phyloP scores from a whole-genome alignment of 2,329 filamentous ascomycete species.

The Penicillium sp. region DNA sequence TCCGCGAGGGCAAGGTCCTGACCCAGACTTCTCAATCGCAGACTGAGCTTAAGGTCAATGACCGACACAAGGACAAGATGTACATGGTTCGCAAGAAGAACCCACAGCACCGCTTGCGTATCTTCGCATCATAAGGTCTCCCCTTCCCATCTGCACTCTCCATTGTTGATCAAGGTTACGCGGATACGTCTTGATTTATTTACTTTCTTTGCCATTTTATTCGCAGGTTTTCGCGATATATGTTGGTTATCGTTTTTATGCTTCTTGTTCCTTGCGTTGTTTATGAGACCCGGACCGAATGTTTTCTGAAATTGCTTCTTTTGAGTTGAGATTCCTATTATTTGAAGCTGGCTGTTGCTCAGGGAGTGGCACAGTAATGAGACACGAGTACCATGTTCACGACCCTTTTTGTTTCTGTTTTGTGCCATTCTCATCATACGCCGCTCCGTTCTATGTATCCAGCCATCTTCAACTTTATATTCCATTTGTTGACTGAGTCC shows the following conservation, averaged over 20 bases:
- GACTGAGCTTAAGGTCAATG: constrained; percentile 45
- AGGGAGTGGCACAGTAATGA: constrained; percentile 19
- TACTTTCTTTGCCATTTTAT: constrained; percentile 7
- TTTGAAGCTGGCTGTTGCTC: constrained; percentile 11
- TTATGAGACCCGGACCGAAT: constrained; percentile 6
- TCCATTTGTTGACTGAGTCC: neutral
- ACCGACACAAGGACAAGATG: constrained; percentile 46
- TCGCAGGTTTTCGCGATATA: neutral
- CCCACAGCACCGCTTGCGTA: constrained; percentile 32
- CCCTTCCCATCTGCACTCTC: neutral
- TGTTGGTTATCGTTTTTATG: neutral
- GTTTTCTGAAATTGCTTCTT: constrained; percentile 11
- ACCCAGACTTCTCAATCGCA: constrained; percentile 36
- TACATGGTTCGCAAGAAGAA: constrained; percentile 50
- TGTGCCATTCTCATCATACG: constrained; percentile 11
- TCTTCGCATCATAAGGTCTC: constrained; percentile 25
- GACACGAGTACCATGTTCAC: constrained; percentile 24
- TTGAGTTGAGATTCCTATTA: constrained; percentile 10
- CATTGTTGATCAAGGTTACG: neutral
- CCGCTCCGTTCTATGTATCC: constrained; percentile 8
- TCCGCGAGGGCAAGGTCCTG: constrained; percentile 57
- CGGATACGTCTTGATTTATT: neutral
- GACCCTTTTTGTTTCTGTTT: constrained; percentile 9
- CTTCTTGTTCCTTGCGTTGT: neutral
- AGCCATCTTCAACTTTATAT: constrained; percentile 6